Evolutionary conservation across 495 filamentous ascomycete genomes (phyloP), one percentile per base, ranked within the genome.

Genomic region (Chaetomium fimeti): DNA sequence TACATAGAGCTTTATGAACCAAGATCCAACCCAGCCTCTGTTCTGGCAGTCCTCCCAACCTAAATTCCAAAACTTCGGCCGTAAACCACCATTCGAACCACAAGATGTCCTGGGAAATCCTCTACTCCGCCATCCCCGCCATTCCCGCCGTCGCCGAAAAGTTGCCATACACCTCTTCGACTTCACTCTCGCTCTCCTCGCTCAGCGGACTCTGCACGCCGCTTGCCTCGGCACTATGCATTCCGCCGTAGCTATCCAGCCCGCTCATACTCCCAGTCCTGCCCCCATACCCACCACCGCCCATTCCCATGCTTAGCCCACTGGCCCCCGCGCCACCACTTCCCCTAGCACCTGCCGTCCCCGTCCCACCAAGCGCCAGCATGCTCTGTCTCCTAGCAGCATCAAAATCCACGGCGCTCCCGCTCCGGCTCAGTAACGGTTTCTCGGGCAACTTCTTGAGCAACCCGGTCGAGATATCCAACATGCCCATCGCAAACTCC

Each of bases 401-500:
- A 42, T 77, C 77, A 24, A 83, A 74, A 53, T 82, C 79, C 40
- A 74, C 72, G 18, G 74, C 70, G 62, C 79, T 82, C 47, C 73
- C 77, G 12, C 64, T 74, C 16, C 75, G 71, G 61, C 79, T 82
- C 40, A 83, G 65, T 55, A 77, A 72, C 61, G 83, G 83, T 65
- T 85, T 85, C 74, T 84, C 83, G 1, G 83, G 83, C 59, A 85
- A 70, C 57, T 81, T 72, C 71, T 85, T 85, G 16, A 85, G 70
- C 64, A 85, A 57, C 0, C 83, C 83, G 2, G 83, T 82, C 38
- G 78, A 81, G 60, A 83, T 84, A 66, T 92, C 88, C 57, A 92
- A 75, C 82, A 90, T 89, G 25, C 83, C 84, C 75, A 91, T 86
- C 24, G 90, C 90, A 69, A 89, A 87, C 59, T 89, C 86, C 12